phyloP scores from a whole-genome alignment of 352 stramenopile species.

The Globisporangium carolinianum region DNA sequence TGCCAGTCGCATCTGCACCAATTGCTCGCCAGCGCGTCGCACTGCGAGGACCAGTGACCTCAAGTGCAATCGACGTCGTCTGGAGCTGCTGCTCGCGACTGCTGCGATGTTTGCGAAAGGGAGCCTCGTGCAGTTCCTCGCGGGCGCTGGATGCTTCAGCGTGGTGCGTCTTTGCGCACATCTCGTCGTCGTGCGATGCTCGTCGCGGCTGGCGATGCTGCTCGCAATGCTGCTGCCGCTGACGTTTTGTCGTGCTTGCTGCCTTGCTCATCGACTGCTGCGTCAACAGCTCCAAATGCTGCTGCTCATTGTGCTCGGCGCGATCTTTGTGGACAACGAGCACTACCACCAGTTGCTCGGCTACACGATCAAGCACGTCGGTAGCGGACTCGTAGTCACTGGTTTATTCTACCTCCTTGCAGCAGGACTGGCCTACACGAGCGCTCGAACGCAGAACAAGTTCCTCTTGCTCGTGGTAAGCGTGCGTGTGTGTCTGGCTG shows the following conservation, averaged over 20 bases:
- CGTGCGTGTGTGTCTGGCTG: not conserved
- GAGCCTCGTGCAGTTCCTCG: slow-evolving; percentile 55
- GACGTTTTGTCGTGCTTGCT: not conserved
- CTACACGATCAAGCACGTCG: slow-evolving; percentile 39
- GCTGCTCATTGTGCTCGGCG: slow-evolving; percentile 41
- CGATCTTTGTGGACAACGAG: slow-evolving; percentile 34
- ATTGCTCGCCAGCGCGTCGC: not conserved
- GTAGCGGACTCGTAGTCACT: slow-evolving; percentile 63
- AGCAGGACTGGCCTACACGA: slow-evolving; percentile 40
- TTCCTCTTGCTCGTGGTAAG: slow-evolving; percentile 53
- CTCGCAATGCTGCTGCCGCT: not conserved
- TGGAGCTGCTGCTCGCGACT: not conserved
- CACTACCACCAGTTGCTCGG: slow-evolving; percentile 64
- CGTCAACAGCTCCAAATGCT: slow-evolving; percentile 36
- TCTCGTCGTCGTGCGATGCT: no score
- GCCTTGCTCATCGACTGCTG: not conserved
- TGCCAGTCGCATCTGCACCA: not conserved
- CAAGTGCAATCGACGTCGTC: no score
- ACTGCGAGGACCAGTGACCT: not conserved
- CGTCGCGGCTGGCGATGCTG: no score
- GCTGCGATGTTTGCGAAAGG: slow-evolving; percentile 48
- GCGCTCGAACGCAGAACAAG: slow-evolving; percentile 65
- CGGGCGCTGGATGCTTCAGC: slow-evolving; percentile 50
- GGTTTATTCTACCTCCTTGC: slow-evolving; percentile 44
- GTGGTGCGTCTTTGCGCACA: slow-evolving; percentile 20